phyloP scores from a whole-genome alignment of 2,329 filamentous ascomycete species.

The Pleoardoris graminearum region DNA sequence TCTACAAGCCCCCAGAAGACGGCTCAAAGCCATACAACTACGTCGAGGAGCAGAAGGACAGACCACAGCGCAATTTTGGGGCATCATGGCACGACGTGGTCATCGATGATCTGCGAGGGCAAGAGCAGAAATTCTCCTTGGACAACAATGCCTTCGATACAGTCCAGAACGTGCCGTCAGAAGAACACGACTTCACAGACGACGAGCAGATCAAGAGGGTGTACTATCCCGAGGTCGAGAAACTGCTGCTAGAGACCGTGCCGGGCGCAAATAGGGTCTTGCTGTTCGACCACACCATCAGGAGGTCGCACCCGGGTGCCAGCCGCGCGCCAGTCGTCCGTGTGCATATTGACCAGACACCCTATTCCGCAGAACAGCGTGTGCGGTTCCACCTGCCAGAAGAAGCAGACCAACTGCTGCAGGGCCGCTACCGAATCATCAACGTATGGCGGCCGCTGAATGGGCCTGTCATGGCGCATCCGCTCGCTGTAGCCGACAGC shows the following conservation, averaged over 20 bases:
- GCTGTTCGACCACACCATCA: conserved; percentile 87
- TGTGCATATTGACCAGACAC: conserved; percentile 85
- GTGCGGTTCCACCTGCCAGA: conserved; percentile 68
- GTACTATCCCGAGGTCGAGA: conserved; percentile 86
- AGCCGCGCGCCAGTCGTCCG: conserved; percentile 69
- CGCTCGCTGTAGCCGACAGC: conserved; percentile 62
- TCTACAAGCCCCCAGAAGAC: conserved; percentile 34
- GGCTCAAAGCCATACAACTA: conserved; percentile 48
- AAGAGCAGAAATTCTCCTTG: conserved; percentile 67
- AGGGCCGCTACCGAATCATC: conserved; percentile 76
- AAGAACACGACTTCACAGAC: conserved; percentile 64
- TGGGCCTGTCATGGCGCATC: conserved; percentile 59
- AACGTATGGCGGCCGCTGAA: conserved; percentile 79
- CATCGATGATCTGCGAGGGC: conserved; percentile 74
- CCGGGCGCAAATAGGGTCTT: conserved; percentile 68
- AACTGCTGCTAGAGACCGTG: conserved; percentile 67
- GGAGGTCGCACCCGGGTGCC: conserved; percentile 63
- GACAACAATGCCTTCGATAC: conserved; percentile 77
- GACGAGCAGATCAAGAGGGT: conserved; percentile 68
- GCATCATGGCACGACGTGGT: conserved; percentile 54
- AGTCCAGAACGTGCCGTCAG: conserved; percentile 60
- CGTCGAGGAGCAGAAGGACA: conserved; percentile 64
- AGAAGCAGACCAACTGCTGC: conserved; percentile 68
- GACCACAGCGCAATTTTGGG: conserved; percentile 68
- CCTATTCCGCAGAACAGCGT: conserved; percentile 65